A percentile compares a stretch with the other conserved stretches of the same genome.
phyloP scores from a whole-genome alignment of 2,329 filamentous ascomycete genomes.

The Dryadomyces quercus-mongolicae region DNA sequence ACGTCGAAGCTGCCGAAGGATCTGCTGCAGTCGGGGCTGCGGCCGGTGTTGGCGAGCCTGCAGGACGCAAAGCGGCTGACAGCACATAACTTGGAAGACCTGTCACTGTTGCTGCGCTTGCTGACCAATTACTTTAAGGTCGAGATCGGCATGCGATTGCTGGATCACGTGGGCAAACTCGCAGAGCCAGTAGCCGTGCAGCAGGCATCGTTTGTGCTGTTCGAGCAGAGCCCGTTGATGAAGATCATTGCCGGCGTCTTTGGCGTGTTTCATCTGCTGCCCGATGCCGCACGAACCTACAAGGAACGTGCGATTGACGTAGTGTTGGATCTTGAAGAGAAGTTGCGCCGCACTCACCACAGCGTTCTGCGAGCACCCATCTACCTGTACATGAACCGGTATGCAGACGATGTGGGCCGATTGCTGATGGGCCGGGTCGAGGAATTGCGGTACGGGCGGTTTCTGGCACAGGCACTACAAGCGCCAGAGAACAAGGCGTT shows the following conservation, averaged over 20 bases:
- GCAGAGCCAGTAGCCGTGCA: constrained; percentile 72
- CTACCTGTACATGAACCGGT: constrained; percentile 87
- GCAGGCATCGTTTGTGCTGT: constrained; percentile 84
- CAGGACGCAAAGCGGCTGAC: constrained; percentile 87
- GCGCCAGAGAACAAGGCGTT: constrained; percentile 64
- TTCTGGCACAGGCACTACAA: constrained; percentile 76
- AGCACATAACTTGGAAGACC: constrained; percentile 78
- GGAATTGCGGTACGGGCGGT: constrained; percentile 77
- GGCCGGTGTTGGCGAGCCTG: constrained; percentile 91
- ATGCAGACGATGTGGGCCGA: constrained; percentile 75
- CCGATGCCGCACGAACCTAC: constrained; percentile 78
- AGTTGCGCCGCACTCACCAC: constrained; percentile 72
- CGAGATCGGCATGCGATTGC: constrained; percentile 83
- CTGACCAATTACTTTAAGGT: constrained; percentile 99
- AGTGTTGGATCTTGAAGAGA: constrained; percentile 78
- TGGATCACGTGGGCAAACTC: constrained; percentile 88
- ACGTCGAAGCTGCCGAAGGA: constrained; percentile 92
- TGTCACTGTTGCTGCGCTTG: constrained; percentile 78
- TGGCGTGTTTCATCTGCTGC: constrained; percentile 94
- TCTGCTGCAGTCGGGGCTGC: constrained; percentile 81
- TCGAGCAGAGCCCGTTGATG: constrained; percentile 87
- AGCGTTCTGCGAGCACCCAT: constrained; percentile 87
- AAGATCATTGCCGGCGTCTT: constrained; percentile 91
- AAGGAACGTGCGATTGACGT: constrained; percentile 82
- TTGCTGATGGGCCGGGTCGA: constrained; percentile 70